These are phyloP conservation scores for Pyrus pyrifolia DNA, from an alignment of 306 rosid species.

Conservation along the genomic window DNA sequence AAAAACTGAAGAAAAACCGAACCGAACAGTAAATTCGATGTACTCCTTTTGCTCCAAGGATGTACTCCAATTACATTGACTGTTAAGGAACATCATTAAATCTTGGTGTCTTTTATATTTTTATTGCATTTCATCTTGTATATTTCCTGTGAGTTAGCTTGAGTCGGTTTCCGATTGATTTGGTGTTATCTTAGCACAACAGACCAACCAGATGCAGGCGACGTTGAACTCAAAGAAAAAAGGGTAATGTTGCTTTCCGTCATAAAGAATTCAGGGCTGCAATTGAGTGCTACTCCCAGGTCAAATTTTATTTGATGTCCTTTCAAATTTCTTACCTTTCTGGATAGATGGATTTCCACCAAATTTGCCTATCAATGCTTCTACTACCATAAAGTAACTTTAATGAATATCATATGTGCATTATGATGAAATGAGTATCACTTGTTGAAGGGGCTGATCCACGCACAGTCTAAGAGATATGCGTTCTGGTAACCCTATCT, in stretches of 20 bases:
- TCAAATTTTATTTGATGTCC: constrained; percentile 16
- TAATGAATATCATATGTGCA: not conserved
- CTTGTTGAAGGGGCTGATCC: not conserved
- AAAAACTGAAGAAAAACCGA: no score
- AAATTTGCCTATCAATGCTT: not conserved
- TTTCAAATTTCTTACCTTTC: no score
- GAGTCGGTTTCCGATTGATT: no score
- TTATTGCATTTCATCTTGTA: no score
- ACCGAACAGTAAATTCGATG: no score
- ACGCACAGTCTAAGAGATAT: not conserved
- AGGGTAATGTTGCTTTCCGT: constrained; percentile 72
- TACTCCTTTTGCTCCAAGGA: no score
- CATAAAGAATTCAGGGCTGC: constrained; percentile 24
- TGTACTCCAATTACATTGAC: no score
- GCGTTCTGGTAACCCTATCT: not conserved
- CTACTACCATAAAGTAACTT: not conserved
- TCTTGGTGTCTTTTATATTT: no score
- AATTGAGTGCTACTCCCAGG: constrained; percentile 72
- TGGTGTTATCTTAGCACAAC: no score
- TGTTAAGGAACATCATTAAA: no score
- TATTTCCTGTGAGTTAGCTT: no score
- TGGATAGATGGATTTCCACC: not conserved
- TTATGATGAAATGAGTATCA: not conserved
- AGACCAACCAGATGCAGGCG: constrained; percentile 95
- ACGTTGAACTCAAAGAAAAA: constrained; percentile 80